Evolutionary conservation across 192 early-diverging fungal genomes (phyloP).

Genomic region (Chytriomyces sp.): DNA sequence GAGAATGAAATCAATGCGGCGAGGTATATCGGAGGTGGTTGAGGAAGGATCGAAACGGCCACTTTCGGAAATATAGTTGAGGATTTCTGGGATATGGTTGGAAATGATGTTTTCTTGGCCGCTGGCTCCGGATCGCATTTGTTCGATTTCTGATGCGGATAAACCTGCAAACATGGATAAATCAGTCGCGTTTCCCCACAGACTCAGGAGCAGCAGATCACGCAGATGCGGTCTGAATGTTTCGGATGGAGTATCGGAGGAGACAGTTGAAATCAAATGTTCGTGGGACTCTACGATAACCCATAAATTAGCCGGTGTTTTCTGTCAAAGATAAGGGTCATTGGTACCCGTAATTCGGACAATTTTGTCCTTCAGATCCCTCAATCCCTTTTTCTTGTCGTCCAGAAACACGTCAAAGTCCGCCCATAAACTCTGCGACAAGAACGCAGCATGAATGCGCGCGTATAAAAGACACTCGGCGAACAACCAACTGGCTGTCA

Average conservation of each 20-base stretch:
- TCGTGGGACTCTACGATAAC: constrained; percentile 17
- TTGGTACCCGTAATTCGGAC: constrained; percentile 5
- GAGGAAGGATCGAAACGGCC: not conserved
- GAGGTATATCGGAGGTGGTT: not conserved
- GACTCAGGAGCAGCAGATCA: constrained; percentile 23
- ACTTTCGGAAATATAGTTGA: constrained; percentile 3
- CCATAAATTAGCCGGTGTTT: not conserved
- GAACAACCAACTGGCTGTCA: constrained; percentile 32
- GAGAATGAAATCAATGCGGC: constrained; percentile 8
- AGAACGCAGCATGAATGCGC: constrained; percentile 21
- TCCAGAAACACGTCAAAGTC: constrained; percentile 19
- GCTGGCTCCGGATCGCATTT: constrained; percentile 7
- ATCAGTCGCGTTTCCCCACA: constrained; percentile 38
- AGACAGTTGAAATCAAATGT: not conserved
- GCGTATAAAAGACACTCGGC: constrained; percentile 24
- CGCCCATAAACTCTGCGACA: constrained; percentile 5
- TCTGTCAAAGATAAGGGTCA: not conserved
- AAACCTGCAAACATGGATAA: constrained; percentile 33
- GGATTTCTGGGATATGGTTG: constrained; percentile 61
- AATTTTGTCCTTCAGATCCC: constrained; percentile 15
- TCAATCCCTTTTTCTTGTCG: constrained; percentile 5
- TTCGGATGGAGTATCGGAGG: not conserved
- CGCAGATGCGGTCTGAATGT: not conserved
- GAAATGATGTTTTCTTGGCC: constrained; percentile 62
- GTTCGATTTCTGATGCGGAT: not conserved